Base-by-base conservation (phyloP, 169 alveolate genomes). In the Eimeria maxima region DNA sequence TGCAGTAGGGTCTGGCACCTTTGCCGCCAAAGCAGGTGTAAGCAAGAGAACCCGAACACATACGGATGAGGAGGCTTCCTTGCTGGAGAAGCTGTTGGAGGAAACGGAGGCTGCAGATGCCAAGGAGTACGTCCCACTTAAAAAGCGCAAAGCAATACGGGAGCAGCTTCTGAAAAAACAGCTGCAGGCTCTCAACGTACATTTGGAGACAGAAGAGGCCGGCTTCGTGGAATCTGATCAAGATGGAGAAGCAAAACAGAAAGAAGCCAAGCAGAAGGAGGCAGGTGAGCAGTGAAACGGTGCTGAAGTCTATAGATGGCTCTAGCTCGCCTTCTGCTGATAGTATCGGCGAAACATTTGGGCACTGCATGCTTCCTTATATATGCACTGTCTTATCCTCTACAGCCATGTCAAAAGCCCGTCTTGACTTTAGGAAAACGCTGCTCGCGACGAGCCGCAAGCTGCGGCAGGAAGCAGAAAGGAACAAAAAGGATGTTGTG, bases 401-500 rank as follows among this genome's bases (percentile, higher is more conserved):
- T 60, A 94, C 90, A 45, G 96, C 94, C 63, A 88, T 93, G 4
- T 80, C 96, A 63, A 88, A 88, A 27, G 96, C 96, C 81, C 93
- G 96, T 33, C 80, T 88, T 18, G 96, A 80, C 63, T 93, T 93
- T 20, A 83, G 96, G 38, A 97, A 95, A 57, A 95, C 97, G 50
- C 95, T 97, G 47, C 95, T 97, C 50, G 97, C 97, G 7, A 96
- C 97, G 5, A 92, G 97, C 33, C 96, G 95, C 63, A 94, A 95
- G 90, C 84, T 97, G 55, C 95, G 97, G 47, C 96, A 96, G 47
- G 97, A 95, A 53, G 97, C 97, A 20, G 97, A 97, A 90, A 92
- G 87, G 90, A 95, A 95, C 95, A 94, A 95, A 69, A 92, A 76
- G 53, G 97, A 81, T 29, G 87, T 63, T 16, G 96, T 60, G 65